These are phyloP conservation scores for Thermothelomyces thermophilus DNA, from an alignment of 2,329 filamentous ascomycete species.

Conservation along the genomic window DNA sequence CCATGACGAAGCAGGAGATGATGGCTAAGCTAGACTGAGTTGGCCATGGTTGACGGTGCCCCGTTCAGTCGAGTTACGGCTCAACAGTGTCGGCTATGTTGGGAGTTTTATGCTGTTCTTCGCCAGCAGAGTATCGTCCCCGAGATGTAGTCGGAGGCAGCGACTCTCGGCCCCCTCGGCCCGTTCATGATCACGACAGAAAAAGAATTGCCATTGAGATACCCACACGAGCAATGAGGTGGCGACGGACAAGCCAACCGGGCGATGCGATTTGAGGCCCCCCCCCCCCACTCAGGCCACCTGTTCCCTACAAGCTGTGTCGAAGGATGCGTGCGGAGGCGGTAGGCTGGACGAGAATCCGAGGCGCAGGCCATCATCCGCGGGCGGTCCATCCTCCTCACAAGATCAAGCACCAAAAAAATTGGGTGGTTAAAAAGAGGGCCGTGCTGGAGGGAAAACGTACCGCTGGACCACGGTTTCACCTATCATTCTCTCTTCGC, in stretches of 20 bases:
- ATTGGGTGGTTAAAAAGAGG: constrained; percentile 19
- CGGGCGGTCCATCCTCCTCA: constrained; percentile 14
- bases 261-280: constrained; percentile 13
- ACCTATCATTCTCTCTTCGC: constrained; percentile 40
- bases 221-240: constrained; percentile 17
- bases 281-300: constrained; percentile 10
- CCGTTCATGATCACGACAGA: constrained; percentile 21
- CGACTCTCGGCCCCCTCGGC: constrained; percentile 18
- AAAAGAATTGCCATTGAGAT: constrained; percentile 19
- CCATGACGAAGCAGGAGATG: constrained; percentile 91
- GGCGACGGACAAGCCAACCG: constrained; percentile 2
- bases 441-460: constrained; percentile 15
- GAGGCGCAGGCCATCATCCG: constrained; percentile 11
- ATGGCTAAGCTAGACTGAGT: constrained; percentile 90
- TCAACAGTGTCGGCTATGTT: constrained; percentile 17
- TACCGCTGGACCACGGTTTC: constrained; percentile 23
- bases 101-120: constrained; percentile 23
- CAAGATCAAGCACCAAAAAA: constrained; percentile 17
- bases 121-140: constrained; percentile 21
- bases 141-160: constrained; percentile 18
- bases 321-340: constrained; percentile 17
- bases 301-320: constrained; percentile 14
- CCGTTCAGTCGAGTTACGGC: constrained; percentile 13
- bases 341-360: background rate
- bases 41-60: constrained; percentile 10